Evolutionary conservation across 2,329 filamentous ascomycete species (phyloP).

Genomic region (Pezicula neosporulosa): DNA sequence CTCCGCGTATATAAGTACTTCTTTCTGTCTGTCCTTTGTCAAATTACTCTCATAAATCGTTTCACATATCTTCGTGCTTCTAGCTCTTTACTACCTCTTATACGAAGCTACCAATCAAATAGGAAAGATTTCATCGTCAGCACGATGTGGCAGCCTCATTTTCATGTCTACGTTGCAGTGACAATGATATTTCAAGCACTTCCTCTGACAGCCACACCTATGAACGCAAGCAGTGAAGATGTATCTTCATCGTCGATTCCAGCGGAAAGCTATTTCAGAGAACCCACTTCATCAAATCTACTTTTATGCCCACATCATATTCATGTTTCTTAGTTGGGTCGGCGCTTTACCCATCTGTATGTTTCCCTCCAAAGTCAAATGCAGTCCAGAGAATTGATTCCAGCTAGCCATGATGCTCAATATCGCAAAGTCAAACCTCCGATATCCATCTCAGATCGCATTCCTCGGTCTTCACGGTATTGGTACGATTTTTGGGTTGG

Average conservation of each 20-base stretch:
- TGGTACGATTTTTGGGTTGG: conserved; percentile 1
- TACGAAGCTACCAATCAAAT: conserved; percentile 2
- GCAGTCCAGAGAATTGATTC: conserved; percentile 1
- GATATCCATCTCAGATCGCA: conserved; percentile 3
- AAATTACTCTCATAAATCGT: conserved; percentile 5
- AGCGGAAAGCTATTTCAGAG: conserved; percentile 10
- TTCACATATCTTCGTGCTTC: conserved; percentile 6
- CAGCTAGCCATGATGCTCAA: conserved; percentile 5
- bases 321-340: conserved; percentile 7
- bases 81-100: conserved; percentile 5
- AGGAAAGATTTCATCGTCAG: conserved; percentile 1
- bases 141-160: conserved; percentile 7
- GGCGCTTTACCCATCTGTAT: conserved; percentile 5
- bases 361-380: conserved; percentile 5
- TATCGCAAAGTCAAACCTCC: conserved; percentile 5
- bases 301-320: conserved; percentile 7
- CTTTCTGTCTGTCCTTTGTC: conserved; percentile 3
- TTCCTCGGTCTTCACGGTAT: conserved; percentile 4
- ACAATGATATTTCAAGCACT: conserved; percentile 7
- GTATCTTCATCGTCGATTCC: conserved; percentile 5
- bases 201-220: conserved; percentile 5
- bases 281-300: conserved; percentile 5
- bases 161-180: conserved; percentile 2
- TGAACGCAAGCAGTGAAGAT: conserved; percentile 6
- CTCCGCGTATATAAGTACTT: conserved; percentile 1